Base-by-base conservation (phyloP, 106 monocot species). In the Narthecium ossifragum region DNA sequence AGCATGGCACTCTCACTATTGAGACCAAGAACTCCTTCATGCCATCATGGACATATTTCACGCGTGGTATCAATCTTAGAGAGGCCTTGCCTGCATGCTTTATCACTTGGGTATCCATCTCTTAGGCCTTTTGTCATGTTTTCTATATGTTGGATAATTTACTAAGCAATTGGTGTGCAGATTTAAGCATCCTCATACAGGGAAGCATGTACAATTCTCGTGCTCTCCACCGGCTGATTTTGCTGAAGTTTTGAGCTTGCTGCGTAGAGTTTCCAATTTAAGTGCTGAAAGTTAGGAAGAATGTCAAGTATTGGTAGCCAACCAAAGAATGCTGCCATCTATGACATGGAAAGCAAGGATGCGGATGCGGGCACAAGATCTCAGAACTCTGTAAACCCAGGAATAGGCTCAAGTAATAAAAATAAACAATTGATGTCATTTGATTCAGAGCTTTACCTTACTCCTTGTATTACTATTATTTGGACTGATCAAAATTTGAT, bases 11-110 rank as follows among this genome's bases (percentile, higher is more conserved):
- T 90, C 55, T 90, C 90, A 24, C 54, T 96, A 26, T 66, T 90
- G 46, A 81, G 63, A 56, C 59, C 80, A 36, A 90, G 72, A 65
- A 69, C 45, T 66, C 59, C 72, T 57, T 24, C 60, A 15, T 45
- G 41, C 47, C 57, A 54, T 40, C 78, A 76, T 68, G 61, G 66
- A 31, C 54, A 57, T 41, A 53, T 86, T 49, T 78, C 72, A 9
- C 26, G 59, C 57, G 51, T 83, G 54, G 31, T 94, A 57, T 83
- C 85, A 2, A 80, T 70, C 30, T 50, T 96, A 59, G 66, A 87
- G 33, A 78, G 96, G 50, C 96, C 96, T 26, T 90, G 83, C 47
- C 84, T 96, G 2, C 96, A 96, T 71, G 96, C 96, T 34, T 52
- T 76, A 36, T 83, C 77, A 39, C 83, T 96, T 31, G 86, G 90